Base-by-base conservation (phyloP, 2,329 filamentous ascomycete species). In the Canariomyces notabilis region DNA sequence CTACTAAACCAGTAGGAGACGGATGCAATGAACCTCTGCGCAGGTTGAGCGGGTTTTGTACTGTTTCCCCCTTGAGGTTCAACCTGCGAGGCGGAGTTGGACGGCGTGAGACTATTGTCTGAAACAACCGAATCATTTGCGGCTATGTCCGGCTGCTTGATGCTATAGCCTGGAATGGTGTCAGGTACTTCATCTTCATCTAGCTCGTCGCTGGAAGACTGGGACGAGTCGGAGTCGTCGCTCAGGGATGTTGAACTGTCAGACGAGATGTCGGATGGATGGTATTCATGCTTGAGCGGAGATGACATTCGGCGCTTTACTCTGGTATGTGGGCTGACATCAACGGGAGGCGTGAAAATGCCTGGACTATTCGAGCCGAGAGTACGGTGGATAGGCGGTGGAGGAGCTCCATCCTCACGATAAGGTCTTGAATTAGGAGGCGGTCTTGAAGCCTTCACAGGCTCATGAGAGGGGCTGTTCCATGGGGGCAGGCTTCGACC, bases 241-340 rank as follows among this genome's bases (percentile, higher is more conserved):
- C 69, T 70, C 31, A 76, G 68, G 6, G 80, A 80, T 34, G 79
- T 77, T 0, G 81, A 83, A 37, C 79, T 82, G 14, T 65, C 70
- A 0, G 79, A 82, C 0, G 77, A 81, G 38, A 73, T 66, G 41
- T 83, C 79, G 1, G 93, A 97, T 12, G 91, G 91, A 52, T 90
- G 84, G 59, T 96, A 98, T 67, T 98, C 91, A 62, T 97, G 91
- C 69, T 98, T 98, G 40, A 98, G 73, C 0, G 93, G 93, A 1
- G 93, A 98, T 0, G 93, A 97, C 1, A 82, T 85, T 15, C 89
- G 81, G 36, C 90, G 80, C 60, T 84, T 79, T 18, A 79, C 54
- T 64, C 64, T 74, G 53, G 63, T 64, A 58, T 62, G 67, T 62
- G 52, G 69, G 59, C 46, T 66, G 56, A 57, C 64, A 57, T 70